Evolutionary conservation across 352 stramenopile species (phyloP), one percentile per base, ranked within the genome.

Genomic region (Aphanomyces invadans): DNA sequence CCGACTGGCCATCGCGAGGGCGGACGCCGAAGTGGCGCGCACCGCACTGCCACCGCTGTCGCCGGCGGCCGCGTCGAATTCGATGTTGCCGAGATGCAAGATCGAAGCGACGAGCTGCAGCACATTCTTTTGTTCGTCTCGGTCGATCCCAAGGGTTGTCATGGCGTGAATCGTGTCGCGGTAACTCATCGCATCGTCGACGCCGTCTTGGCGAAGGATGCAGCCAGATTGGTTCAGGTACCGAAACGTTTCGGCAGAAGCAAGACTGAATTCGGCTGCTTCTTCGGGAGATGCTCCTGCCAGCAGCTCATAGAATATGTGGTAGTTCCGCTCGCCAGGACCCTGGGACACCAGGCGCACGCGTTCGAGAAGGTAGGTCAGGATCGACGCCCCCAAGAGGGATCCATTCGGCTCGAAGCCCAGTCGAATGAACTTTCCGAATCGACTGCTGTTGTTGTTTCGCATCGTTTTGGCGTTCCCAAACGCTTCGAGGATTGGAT

Each of bases 351-450:
- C 86, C 23, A 97, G 72, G 0, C 89, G 84, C 21, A 95, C 87
- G 74, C 98, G 98, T 71, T 98, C 95, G 36, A 98, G 78, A 33
- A 98, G 76, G 71, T 98, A 98, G 0, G 87, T 97, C 70, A 94
- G 83, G 63, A 97, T 95, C 56, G 76, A 89, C 33, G 88, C 89
- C 32, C 89, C 89, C 9, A 84, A 86, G 56, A 96, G 77, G 45
- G 78, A 65, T 12, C 88, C 88, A 31, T 75, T 80, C 15, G 82
- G 88, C 19, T 68, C 57, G 68, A 96, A 96, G 42, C 92, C 84
- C 56, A 96, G 77, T 70, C 94, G 92, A 68, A 96, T 95, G 71
- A 94, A 96, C 73, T 96, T 96, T 65, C 87, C 87, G 55, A 96
- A 96, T 29, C 87, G 85, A 74, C 83, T 94, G 12, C 80, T 92